Conservation (phyloP, 2,329 filamentous ascomycete species). For the Botrytis fabae region DNA sequence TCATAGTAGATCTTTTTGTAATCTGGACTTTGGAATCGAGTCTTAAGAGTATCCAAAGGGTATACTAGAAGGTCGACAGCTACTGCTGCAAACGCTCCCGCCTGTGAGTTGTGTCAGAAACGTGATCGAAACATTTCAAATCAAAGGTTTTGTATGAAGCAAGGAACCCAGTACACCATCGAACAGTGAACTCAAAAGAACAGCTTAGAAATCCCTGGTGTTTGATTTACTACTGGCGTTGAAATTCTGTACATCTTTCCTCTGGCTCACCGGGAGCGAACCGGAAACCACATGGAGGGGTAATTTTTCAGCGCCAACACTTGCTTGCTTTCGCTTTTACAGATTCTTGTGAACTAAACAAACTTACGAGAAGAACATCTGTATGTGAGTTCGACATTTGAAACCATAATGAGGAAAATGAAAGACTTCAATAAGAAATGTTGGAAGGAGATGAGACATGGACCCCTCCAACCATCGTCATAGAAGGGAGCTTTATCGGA, state of each 20-base stretch:
- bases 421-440: slow-evolving; percentile 12
- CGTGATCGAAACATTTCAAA: not conserved
- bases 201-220: not conserved
- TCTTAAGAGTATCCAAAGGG: slow-evolving; percentile 87
- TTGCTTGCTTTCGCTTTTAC: not conserved
- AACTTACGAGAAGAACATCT: slow-evolving; percentile 58
- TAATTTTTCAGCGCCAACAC: not conserved
- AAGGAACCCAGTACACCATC: not conserved
- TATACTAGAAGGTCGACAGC: slow-evolving; percentile 76
- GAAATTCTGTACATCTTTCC: not conserved
- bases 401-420: slow-evolving; percentile 27
- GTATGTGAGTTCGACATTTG: slow-evolving; percentile 52
- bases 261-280: not conserved
- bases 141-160: not conserved
- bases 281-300: not conserved
- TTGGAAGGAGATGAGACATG: slow-evolving; percentile 2
- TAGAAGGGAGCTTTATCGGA: slow-evolving; percentile 28
- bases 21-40: slow-evolving; percentile 75
- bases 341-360: not conserved
- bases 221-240: not conserved
- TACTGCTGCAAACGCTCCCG: slow-evolving; percentile 82
- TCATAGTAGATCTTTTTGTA: slow-evolving; percentile 68
- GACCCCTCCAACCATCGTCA: slow-evolving; percentile 25
- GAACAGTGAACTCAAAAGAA: not conserved
- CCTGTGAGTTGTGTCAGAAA: slow-evolving; percentile 49